phyloP scores from a whole-genome alignment of 2,329 filamentous ascomycete genomes.

The Diaporthe ilicicola region DNA sequence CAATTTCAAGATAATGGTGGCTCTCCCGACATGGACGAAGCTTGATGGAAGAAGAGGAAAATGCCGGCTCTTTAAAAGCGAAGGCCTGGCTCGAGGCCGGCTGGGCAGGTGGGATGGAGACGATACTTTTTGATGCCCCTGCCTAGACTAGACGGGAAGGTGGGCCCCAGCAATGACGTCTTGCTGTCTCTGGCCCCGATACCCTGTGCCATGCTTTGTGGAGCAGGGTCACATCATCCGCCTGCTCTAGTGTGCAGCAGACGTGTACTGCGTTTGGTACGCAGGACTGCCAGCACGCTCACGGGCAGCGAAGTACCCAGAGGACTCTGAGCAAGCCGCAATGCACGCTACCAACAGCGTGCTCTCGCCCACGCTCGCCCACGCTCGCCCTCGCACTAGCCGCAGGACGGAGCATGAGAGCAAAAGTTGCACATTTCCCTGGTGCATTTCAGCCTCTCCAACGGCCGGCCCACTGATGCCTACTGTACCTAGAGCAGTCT shows the following conservation, averaged over 20 bases:
- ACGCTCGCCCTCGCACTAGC: neutral
- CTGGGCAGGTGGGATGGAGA: constrained; percentile 2
- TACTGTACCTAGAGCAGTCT: too few species aligned
- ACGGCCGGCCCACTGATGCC: neutral
- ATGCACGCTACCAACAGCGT: neutral
- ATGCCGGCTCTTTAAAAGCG: constrained; percentile 5
- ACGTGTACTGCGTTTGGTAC: neutral
- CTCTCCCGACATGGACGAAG: neutral
- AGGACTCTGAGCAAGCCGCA: neutral
- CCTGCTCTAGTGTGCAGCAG: neutral
- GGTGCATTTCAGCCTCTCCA: neutral
- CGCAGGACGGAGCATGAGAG: neutral
- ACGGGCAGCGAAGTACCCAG: neutral
- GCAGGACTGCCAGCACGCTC: neutral
- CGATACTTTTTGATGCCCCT: constrained; percentile 21
- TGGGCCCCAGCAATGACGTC: constrained; percentile 15
- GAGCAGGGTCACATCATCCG: constrained; percentile 20
- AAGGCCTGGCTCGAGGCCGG: neutral
- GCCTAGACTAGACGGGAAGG: constrained; percentile 14
- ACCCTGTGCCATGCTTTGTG: constrained; percentile 22
- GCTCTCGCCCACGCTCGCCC: neutral
- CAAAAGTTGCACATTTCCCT: constrained; percentile 2
- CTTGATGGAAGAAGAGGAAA: neutral
- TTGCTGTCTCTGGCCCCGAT: constrained; percentile 9
- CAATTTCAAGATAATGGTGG: neutral